Evolutionary conservation across 805 yeast genomes (phyloP).

Genomic region (Yarrowia sp.): DNA sequence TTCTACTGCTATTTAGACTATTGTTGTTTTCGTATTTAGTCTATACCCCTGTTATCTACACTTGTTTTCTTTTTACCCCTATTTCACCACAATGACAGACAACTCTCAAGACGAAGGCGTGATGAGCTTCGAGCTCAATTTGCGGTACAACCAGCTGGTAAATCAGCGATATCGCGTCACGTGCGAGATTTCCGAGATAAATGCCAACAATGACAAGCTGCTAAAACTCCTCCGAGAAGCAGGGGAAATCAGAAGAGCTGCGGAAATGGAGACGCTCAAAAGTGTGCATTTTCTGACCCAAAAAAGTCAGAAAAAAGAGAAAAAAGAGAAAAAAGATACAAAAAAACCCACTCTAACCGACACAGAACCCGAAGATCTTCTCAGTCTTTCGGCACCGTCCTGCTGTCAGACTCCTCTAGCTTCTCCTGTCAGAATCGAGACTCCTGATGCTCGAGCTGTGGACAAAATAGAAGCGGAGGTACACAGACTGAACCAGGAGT

Average conservation of each 20-base stretch:
- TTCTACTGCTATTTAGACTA: no score
- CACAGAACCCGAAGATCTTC: no score
- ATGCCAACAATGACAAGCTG: not conserved
- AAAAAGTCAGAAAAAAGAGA: no score
- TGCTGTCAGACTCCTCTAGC: not conserved
- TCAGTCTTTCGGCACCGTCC: not conserved
- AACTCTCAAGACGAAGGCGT: not conserved
- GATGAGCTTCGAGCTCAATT: not conserved
- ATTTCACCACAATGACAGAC: not conserved
- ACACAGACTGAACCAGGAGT: not conserved
- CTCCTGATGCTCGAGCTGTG: not conserved
- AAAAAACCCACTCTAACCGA: no score
- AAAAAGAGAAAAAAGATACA: no score
- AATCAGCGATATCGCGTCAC: not conserved
- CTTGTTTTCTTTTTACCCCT: no score
- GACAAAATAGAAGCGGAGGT: not conserved
- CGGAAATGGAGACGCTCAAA: not conserved
- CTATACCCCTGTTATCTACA: no score
- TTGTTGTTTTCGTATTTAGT: no score
- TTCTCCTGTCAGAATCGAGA: not conserved
- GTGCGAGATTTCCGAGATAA: not conserved
- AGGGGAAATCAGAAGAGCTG: not conserved
- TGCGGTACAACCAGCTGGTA: not conserved
- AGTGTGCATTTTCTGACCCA: not conserved
- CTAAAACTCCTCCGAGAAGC: not conserved